A percentile compares a stretch with the other conserved stretches of the same genome.
phyloP scores from a whole-genome alignment of 2,329 filamentous ascomycete species.

The Macroventuria anomochaeta region DNA sequence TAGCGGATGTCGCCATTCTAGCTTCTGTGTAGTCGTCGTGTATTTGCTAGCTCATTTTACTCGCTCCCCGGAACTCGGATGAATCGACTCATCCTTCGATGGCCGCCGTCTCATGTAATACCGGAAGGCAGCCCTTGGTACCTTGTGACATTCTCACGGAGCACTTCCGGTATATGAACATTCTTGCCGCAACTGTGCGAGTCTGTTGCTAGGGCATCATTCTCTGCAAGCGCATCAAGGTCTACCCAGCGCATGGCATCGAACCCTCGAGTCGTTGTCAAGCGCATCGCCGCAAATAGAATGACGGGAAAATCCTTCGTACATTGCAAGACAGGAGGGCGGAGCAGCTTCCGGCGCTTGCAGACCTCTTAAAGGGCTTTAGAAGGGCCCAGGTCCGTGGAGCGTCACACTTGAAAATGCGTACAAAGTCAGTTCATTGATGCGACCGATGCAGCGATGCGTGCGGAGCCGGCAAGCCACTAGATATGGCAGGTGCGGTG shows the following conservation, averaged over 20 bases:
- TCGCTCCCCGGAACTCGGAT: not conserved
- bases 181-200: constrained; percentile 6
- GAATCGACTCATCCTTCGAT: not conserved
- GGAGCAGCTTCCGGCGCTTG: constrained; percentile 1
- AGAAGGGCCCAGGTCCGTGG: not conserved
- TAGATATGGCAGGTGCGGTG: constrained; percentile 13
- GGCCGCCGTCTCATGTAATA: not conserved
- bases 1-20: not conserved
- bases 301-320: not conserved
- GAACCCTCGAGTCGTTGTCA: not conserved
- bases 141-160: constrained; percentile 5
- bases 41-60: not conserved
- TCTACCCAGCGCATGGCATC: not conserved
- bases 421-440: constrained; percentile 6
- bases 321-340: not conserved
- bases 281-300: constrained; percentile 1
- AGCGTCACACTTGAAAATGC: not conserved
- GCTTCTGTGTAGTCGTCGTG: not conserved
- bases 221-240: constrained; percentile 2
- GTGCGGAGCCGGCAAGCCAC: constrained; percentile 4
- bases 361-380: not conserved
- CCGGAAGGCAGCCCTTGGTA: not conserved
- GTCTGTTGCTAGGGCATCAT: not conserved
- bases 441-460: constrained; percentile 8
- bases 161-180: not conserved